Evolutionary conservation across 2,329 filamentous ascomycete genomes (phyloP).

Genomic region (Chaetomium sp.): DNA sequence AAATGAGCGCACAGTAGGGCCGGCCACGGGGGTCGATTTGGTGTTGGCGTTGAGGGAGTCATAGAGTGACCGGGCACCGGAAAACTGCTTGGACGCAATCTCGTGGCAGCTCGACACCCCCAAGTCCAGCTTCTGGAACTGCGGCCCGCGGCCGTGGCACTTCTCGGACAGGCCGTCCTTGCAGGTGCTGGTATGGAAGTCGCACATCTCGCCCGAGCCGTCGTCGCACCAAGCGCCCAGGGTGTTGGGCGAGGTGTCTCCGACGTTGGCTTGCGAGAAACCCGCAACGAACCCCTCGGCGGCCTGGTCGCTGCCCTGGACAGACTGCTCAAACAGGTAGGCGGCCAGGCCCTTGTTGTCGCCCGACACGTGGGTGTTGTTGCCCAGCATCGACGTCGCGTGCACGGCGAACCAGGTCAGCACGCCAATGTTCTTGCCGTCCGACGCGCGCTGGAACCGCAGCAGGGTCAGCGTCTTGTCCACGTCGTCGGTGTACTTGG

Average conservation of each 20-base stretch:
- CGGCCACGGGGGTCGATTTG: conserved; percentile 46
- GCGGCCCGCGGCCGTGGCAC: conserved; percentile 66
- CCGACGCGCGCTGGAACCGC: conserved; percentile 63
- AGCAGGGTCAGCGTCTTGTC: conserved; percentile 77
- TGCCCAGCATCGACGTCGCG: conserved; percentile 81
- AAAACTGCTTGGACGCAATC: conserved; percentile 62
- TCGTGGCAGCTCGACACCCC: conserved; percentile 72
- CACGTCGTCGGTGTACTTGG: conserved; percentile 52
- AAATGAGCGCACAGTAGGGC: conserved; percentile 65
- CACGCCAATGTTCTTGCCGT: conserved; percentile 69
- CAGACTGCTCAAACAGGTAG: conserved; percentile 69
- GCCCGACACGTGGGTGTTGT: conserved; percentile 81
- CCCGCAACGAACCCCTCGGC: conserved; percentile 71
- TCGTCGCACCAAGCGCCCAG: conserved; percentile 83
- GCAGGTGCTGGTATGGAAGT: conserved; percentile 74
- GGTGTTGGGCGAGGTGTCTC: conserved; percentile 80
- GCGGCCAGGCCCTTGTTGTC: conserved; percentile 94
- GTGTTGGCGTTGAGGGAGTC: conserved; percentile 44
- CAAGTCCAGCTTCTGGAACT: conserved; percentile 58
- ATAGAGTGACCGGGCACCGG: conserved; percentile 48
- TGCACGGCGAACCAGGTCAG: conserved; percentile 89
- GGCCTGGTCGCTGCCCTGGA: conserved; percentile 46
- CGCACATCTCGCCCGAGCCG: conserved; percentile 62
- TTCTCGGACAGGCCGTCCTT: conserved; percentile 55
- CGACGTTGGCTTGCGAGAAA: conserved; percentile 86